Evolutionary conservation across 768 basidiomycete species (phyloP), one percentile per base, ranked within the genome.

Genomic region (Mycena venus): DNA sequence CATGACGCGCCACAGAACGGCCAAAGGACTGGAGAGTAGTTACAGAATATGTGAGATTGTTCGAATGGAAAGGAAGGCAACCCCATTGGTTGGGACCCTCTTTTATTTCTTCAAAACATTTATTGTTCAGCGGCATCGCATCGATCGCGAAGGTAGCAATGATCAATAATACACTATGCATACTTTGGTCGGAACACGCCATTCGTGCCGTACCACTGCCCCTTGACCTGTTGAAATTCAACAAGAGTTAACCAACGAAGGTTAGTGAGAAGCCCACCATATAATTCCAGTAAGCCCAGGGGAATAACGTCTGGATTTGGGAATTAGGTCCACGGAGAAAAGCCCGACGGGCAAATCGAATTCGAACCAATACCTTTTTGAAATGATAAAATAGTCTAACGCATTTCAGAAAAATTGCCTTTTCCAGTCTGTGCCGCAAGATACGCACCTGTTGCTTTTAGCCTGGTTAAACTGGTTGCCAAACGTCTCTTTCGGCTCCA

Each of bases 401-500:
- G 49, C 62, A 69, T 19, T 61, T 76, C 5, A 79, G 42, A 61
- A 74, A n/a, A 70, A 7, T 23, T 27, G 17, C 49, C 25, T 12
- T 32, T 58, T 27, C 9, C 21, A 38, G 31, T 14, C 25, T n/a
- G 27, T 8, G 23, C 14, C 32, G 23, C 34, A 31, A 15, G 38
- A 32, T 7, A 84, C 88, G 72, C 73, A 94, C 95, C 93, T 88
- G 78, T 93, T 89, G 42, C 93, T 93, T 72, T 89, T 91, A n/a
- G 86, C 82, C 84, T 98, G 97, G 80, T 98, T 92, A 36, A 96
- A 84, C 77, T 89, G 84, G 3, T 83, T 79, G 19, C 89, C 84
- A 79, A 99, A 99, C 0, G 95, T 90, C 84, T 99, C 98, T 77
- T 96, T 93, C 1, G 96, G 95, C 79, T 93, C 90, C 1, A 93